Base-by-base conservation (phyloP, 345 rosid species). In the Salix purpurea region DNA sequence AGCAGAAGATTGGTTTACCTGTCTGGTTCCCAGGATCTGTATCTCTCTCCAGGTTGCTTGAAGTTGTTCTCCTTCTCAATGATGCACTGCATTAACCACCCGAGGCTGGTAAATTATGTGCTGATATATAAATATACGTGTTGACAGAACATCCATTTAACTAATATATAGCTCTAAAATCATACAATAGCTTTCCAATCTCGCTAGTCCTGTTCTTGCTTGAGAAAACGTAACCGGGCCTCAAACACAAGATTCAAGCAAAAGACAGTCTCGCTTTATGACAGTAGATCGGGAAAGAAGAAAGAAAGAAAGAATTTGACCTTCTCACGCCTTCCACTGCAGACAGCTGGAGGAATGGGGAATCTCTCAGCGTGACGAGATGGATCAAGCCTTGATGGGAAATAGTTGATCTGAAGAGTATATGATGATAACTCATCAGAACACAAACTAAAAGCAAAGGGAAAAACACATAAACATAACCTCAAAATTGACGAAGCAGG, bases 1-100 rank as follows among this genome's bases (percentile, higher is more conserved):
- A 10, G 70, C 9, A 15, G 34, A 16, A 46, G 26, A 2, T 30
- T 5, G 21, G 37, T 65, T 62, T 88, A 95, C 99, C 97, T 95
- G 86, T 91, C 94, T 7, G 98, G 85, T 65, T 82, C 77, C 89
- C 89, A 95, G 10, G 99, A 90, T 12, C 92, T 79, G 85, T 89
- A 95, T 82, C 97, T 88, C 82, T 95, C 94, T 54, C 99, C 98
- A 62, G 99, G 94, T 82, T 95, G 94, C 82, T 93, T 84, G 89
- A 95, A 93, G 89, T 96, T 91, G 89, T 93, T 90, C 85, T 91
- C 98, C 87, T 93, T 93, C 40, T 56, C 87, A 78, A 91, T 91
- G 28, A 96, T 81, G 89, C 90, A 80, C 98, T 95, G 89, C 83
- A 80, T 61, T 36, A 58, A 77, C 69, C 30, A 73, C 37, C 10